phyloP scores from a whole-genome alignment of 345 rosid genomes.

The Camelina hispida region DNA sequence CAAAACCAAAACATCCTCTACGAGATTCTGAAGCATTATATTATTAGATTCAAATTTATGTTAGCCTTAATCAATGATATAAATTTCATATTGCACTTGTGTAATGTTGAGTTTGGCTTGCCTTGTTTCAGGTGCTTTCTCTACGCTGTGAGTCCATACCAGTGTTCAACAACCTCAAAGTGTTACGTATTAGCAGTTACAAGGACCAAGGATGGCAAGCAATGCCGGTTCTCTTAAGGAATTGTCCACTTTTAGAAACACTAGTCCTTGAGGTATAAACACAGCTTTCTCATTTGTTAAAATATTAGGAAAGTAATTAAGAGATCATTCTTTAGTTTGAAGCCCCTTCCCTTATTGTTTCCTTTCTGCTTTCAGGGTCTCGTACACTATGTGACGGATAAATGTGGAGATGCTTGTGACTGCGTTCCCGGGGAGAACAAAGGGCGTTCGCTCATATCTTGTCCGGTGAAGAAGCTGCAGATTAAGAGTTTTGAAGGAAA shows the following conservation, averaged over 20 bases:
- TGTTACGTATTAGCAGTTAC: neutral
- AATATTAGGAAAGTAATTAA: neutral
- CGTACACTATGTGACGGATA: constrained; percentile 17
- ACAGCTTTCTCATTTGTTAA: neutral
- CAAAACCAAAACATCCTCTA: too few species aligned
- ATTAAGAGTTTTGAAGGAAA: constrained; percentile 1
- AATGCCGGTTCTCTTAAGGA: constrained; percentile 13
- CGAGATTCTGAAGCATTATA: too few species aligned
- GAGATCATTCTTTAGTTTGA: too few species aligned
- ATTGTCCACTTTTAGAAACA: constrained; percentile 18
- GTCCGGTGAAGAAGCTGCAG: constrained; percentile 3
- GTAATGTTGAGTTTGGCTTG: neutral
- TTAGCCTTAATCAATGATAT: too few species aligned
- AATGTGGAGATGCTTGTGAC: constrained; percentile 30
- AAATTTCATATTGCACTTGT: neutral
- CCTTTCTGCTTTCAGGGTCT: constrained; percentile 4
- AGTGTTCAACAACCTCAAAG: constrained; percentile 18
- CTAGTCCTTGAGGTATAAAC: constrained; percentile 12
- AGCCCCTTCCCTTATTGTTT: neutral
- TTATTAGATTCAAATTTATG: too few species aligned
- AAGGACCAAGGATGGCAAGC: constrained; percentile 18
- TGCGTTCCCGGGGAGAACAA: neutral
- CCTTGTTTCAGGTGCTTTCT: constrained; percentile 16
- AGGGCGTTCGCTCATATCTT: constrained; percentile 5
- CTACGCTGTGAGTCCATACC: neutral